Base-by-base conservation (phyloP, 2,329 filamentous ascomycete species). In the Penicillium sp. region DNA sequence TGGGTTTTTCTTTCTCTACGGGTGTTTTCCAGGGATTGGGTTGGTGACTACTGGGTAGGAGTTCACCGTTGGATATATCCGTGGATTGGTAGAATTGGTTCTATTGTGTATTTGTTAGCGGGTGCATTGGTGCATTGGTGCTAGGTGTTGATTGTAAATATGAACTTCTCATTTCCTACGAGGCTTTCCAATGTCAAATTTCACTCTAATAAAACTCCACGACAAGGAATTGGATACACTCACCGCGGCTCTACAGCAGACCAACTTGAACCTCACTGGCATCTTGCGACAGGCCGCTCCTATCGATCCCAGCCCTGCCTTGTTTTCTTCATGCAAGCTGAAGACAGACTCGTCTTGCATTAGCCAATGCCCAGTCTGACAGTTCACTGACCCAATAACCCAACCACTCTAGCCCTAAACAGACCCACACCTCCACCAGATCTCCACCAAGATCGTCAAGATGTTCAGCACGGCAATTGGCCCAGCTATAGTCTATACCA, bases 101-200 rank as follows among this genome's bases (percentile, higher is more conserved):
- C 37, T 42, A 18, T 24, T 42, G 19, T 42, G 26, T 44, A 44
- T 44, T 29, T 44, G 10, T 29, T 44, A 44, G 40, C 40, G 40
- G 18, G 14, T 44, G 40, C 26, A 44, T 44, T 16, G 18, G 14
- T 44, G 40, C 26, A 44, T 44, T 16, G n/a, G 24, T 28, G 26
- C 26, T 24, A 16, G 37, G 11, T n/a, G 37, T 23, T 23, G 13
- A 6, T 42, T 42, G 11, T 23, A 24, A 23, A 39, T 39, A n/a
- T n/a, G n/a, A n/a, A n/a, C n/a, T n/a, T n/a, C n/a, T n/a, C n/a
- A n/a, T n/a, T n/a, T n/a, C n/a, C n/a, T n/a, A n/a, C n/a, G n/a
- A n/a, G n/a, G n/a, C n/a, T n/a, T n/a, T n/a, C n/a, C n/a, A n/a
- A n/a, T n/a, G n/a, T n/a, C n/a, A n/a, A n/a, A n/a, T n/a, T n/a